Conservation (phyloP, 2,329 filamentous ascomycete genomes). For the Gremmenia infestans region DNA sequence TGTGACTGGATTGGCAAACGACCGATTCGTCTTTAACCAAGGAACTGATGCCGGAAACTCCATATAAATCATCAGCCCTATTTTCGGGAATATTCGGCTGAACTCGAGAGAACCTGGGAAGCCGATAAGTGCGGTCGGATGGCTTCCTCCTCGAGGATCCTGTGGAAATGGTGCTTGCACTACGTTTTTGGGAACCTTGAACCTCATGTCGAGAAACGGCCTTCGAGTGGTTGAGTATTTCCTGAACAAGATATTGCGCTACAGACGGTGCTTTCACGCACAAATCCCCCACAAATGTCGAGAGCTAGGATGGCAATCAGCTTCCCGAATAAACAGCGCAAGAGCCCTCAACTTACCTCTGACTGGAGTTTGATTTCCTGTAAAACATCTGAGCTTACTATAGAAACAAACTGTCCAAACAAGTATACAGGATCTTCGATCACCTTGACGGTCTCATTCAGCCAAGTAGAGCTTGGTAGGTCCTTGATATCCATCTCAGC, state of each 20-base stretch:
- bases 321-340: background rate
- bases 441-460: background rate
- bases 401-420: constrained; percentile 8
- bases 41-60: constrained; percentile 3
- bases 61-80: background rate
- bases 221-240: background rate
- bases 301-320: constrained; percentile 2
- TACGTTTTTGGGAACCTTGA: constrained; percentile 3
- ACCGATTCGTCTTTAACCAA: background rate
- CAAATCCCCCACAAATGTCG: background rate
- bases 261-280: constrained; percentile 2
- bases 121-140: constrained; percentile 2
- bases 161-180: background rate
- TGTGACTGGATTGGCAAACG: background rate
- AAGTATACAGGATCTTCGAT: constrained; percentile 2
- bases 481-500: constrained; percentile 1
- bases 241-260: background rate
- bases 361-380: background rate
- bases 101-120: constrained; percentile 4
- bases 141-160: constrained; percentile 3
- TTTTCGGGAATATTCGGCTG: background rate
- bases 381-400: background rate
- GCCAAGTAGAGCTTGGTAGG: background rate
- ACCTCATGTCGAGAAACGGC: background rate
- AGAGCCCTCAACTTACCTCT: constrained; percentile 1